phyloP scores from a whole-genome alignment of 352 stramenopile species.

The Pythium chondricola region DNA sequence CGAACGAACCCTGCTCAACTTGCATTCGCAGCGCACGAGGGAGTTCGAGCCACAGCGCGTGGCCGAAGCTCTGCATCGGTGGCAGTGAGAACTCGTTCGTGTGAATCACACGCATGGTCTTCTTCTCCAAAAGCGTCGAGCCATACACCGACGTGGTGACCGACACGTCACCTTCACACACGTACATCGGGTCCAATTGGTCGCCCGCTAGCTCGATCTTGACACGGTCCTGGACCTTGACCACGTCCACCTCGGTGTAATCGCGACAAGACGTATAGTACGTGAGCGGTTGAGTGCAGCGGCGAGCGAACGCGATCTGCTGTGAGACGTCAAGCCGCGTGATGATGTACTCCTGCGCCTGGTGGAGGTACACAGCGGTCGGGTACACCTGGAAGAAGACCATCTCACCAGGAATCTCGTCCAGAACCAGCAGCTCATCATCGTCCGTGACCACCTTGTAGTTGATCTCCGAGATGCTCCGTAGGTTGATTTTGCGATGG shows the following conservation, averaged over 20 bases:
- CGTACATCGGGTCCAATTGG: not conserved
- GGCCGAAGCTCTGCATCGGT: conserved; percentile 92
- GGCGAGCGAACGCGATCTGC: conserved; percentile 62
- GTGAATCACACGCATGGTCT: conserved; percentile 66
- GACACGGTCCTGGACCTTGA: conserved; percentile 39
- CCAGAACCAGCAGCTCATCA: conserved; percentile 52
- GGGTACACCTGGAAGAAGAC: conserved; percentile 92
- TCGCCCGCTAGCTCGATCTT: conserved; percentile 3
- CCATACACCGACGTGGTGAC: conserved; percentile 80
- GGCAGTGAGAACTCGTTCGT: conserved; percentile 92
- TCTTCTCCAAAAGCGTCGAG: conserved; percentile 81
- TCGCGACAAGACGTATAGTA: conserved; percentile 89
- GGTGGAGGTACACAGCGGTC: conserved; percentile 89
- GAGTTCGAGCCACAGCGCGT: conserved; percentile 94
- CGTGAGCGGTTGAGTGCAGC: conserved; percentile 49
- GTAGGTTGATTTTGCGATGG: conserved; percentile 48
- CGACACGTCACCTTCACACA: conserved; percentile 70
- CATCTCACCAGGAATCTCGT: conserved; percentile 78
- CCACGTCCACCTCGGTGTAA: conserved; percentile 83
- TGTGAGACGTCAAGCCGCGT: conserved; percentile 70
- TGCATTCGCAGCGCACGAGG: conserved; percentile 35
- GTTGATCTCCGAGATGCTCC: conserved; percentile 57
- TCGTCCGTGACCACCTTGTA: conserved; percentile 60
- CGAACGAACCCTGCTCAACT: conserved; percentile 27
- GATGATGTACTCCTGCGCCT: conserved; percentile 88